Conservation (phyloP, 1,139 yeast genomes). For the Suhomyces bokatorum region DNA sequence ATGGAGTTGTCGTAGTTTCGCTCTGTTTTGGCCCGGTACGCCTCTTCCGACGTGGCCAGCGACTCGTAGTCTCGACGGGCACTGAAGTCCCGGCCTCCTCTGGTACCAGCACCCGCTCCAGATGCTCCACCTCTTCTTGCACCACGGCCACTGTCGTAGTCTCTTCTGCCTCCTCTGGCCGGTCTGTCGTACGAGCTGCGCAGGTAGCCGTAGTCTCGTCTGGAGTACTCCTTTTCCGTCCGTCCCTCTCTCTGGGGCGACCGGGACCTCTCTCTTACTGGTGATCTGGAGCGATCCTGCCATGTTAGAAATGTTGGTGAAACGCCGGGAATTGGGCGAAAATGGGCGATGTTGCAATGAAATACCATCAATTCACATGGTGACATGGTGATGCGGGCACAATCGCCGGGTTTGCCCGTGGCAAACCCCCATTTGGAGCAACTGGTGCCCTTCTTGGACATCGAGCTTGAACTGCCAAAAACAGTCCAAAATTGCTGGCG, state of each 20-base stretch:
- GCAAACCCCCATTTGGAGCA: too few species aligned
- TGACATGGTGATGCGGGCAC: too few species aligned
- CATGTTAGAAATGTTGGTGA: background rate
- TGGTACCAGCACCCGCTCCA: too few species aligned
- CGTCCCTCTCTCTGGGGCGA: constrained; percentile 24
- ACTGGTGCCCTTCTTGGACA: too few species aligned
- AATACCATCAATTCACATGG: too few species aligned
- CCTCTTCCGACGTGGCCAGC: constrained; percentile 30
- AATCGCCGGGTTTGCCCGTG: too few species aligned
- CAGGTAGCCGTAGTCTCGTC: constrained; percentile 27
- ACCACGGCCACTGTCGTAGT: constrained; percentile 20
- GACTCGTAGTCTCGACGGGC: constrained; percentile 26
- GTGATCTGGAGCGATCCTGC: constrained; percentile 52
- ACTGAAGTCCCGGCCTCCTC: constrained; percentile 23
- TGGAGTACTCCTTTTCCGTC: constrained; percentile 18
- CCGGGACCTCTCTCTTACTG: constrained; percentile 44
- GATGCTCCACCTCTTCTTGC: constrained; percentile 24
- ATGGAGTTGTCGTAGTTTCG: constrained; percentile 70
- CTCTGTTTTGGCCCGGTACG: constrained; percentile 45
- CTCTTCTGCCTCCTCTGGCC: constrained; percentile 18
- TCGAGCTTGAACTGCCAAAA: too few species aligned
- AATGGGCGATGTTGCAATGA: background rate
- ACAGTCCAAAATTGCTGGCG: background rate
- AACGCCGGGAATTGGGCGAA: background rate
- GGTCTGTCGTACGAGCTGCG: constrained; percentile 22